A percentile compares a stretch with the other conserved stretches of the same genome.
phyloP scores from a whole-genome alignment of 148 eudicot genomes.

The Persicaria maculosa region DNA sequence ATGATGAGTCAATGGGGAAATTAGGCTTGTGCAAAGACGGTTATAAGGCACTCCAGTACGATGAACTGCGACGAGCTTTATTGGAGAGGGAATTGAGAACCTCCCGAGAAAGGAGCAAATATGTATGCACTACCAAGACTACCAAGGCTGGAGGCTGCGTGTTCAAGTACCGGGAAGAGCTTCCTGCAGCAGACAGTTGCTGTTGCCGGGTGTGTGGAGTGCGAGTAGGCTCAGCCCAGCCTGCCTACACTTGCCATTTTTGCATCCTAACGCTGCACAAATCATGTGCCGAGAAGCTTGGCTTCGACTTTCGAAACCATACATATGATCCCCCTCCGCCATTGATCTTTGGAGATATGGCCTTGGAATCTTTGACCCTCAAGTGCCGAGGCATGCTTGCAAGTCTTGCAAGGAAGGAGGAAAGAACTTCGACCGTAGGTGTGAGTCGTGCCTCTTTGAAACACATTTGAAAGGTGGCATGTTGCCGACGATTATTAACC shows the following conservation, averaged over 20 bases:
- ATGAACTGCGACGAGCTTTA: too few relatives aligned
- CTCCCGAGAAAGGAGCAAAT: not conserved
- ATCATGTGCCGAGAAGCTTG: not conserved
- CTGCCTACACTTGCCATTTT: not conserved
- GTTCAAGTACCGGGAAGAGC: not conserved
- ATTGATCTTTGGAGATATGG: too few relatives aligned
- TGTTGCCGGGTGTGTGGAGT: not conserved
- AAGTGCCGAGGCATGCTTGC: not conserved
- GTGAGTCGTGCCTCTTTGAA: not conserved
- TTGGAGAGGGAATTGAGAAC: too few relatives aligned
- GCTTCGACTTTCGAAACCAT: not conserved
- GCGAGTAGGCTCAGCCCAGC: not conserved
- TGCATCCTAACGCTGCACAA: not conserved
- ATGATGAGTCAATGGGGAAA: too few relatives aligned
- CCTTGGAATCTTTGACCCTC: too few relatives aligned
- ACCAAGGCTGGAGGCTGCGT: not conserved
- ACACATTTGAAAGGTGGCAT: not conserved
- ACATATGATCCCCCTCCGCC: too few relatives aligned
- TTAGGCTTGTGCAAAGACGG: too few relatives aligned
- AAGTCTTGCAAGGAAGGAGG: not conserved
- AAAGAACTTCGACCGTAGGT: not conserved
- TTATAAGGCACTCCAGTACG: too few relatives aligned
- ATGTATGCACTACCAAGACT: not conserved
- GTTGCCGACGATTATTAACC: not conserved
- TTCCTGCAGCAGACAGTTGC: too few relatives aligned